Evolutionary conservation across 2,329 filamentous ascomycete genomes (phyloP), one percentile per base, ranked within the genome.

Genomic region (Thelonectria blattea): DNA sequence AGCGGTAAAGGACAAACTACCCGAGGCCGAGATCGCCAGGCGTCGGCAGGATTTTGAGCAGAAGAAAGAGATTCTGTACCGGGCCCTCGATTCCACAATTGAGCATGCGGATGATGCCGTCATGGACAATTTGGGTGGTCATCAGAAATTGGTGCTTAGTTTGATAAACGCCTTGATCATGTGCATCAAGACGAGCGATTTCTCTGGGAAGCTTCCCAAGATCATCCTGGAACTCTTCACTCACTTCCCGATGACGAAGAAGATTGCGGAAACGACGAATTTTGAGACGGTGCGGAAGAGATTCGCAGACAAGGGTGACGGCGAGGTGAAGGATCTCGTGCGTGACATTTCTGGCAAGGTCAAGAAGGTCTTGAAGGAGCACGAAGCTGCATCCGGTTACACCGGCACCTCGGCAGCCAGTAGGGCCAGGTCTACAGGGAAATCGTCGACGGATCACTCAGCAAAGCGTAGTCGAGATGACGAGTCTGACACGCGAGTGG

Each of bases 291-390:
- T 91, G 15, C 81, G 87, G 42, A 85, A 85, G 62, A 82, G 85
- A 9, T 85, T 90, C 69, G 82, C 81, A 61, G 88, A 85, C 69
- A 87, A 86, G 68, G 88, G 86, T 24, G 88, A 91, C 68, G 81
- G 84, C 0, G 85, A 88, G 53, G 84, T 86, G 49, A 88, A 88
- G 67, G 81, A 81, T 5, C 77, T 88, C 48, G 85, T 89, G 5
- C 81, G 83, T 37, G 81, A 83, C 60, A 88, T 90, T 48, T 75
- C 83, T n/a, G 67, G 71, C 30, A 79, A 79, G n/a, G 73, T 80
- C 51, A 79, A 72, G 58, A 82, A 81, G 58, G 75, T 80, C 1
- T 58, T 65, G 50, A 78, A 73, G 59, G 77, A 81, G 24, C 24
- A 70, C 10, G 76, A 78, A 17, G 68, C 70, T 32, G 65, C 71